Base-by-base conservation (phyloP, 352 stramenopile species). In the Phytophthora pisi region DNA sequence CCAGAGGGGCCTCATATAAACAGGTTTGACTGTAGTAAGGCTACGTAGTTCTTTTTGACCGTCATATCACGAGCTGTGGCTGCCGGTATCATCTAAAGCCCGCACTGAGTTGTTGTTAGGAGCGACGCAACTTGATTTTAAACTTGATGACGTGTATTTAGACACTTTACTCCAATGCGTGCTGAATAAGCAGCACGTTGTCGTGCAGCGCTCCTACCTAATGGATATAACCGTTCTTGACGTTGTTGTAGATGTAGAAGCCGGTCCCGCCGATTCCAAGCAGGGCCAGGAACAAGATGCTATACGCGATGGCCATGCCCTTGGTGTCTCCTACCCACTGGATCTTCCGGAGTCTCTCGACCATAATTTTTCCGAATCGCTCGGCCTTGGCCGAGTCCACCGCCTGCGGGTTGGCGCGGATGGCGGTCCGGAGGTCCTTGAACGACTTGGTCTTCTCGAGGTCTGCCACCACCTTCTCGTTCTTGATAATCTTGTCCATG, bases 291-390 rank as follows among this genome's bases (percentile, higher is more conserved):
- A 57, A 46, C 20, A 66, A 34, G 34, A 70, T 51, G 13, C 28
- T 43, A 15, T 70, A 70, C 51, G n/a, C 58, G 42, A 66, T 47
- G 20, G 34, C 15, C 64, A 70, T 66, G 36, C 58, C 58, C 7
- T 61, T 24, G 6, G 66, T 30, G 16, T 70, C 57, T 24, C 64
- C 64, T 7, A 34, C 20, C 15, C 42, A n/a, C 57, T 61, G 24
- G 40, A 70, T 61, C 2, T 49, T 53, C 18, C 64, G 43, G 6
- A 70, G 15, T 46, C 20, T 70, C n/a, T 10, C 23, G 3, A 64
- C 6, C 40, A 46, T 18, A 30, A 63, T 51, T 5, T 15, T 5
- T 34, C 61, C 61, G 13, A 63, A 51, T 38, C 9, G 49, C 13
- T 56, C 54, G 13, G 61, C 34, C 23, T 63, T 51, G 51, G 55